Percentiles rank a stretch among this genome's conserved stretches.
Evolutionary conservation across 1,284 basidiomycete species (phyloP).

Genomic region (Mixia osmundae): DNA sequence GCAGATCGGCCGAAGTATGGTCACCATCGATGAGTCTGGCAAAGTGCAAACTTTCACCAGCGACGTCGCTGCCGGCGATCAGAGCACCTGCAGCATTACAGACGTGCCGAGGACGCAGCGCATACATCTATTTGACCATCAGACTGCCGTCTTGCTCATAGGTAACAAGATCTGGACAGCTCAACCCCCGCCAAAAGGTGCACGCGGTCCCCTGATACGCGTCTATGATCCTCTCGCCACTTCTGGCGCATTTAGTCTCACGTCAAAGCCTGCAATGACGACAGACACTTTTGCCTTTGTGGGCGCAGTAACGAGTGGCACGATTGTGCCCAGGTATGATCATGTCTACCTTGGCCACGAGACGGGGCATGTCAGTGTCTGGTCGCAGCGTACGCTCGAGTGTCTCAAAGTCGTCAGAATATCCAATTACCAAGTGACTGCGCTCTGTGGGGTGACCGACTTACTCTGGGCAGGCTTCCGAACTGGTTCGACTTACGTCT

Average conservation of each 20-base stretch:
- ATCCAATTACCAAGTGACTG: conserved; percentile 48
- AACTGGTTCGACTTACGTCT: conserved; percentile 60
- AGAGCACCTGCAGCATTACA: conserved; percentile 22
- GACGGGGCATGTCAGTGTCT: conserved; percentile 62
- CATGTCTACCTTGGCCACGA: conserved; percentile 77
- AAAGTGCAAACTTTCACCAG: conserved; percentile 42
- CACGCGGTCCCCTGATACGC: conserved; percentile 43
- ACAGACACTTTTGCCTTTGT: conserved; percentile 20
- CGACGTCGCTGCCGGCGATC: conserved; percentile 3
- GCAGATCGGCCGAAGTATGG: conserved; percentile 34
- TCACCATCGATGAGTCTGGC: conserved; percentile 57
- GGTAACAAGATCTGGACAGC: conserved; percentile 54
- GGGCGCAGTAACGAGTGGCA: conserved; percentile 58
- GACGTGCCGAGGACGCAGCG: conserved; percentile 36
- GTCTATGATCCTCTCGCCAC: conserved; percentile 43
- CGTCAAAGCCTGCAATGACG: conserved; percentile 11
- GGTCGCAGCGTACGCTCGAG: conserved; percentile 27
- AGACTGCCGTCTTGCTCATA: conserved; percentile 48
- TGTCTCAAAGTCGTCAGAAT: conserved; percentile 42
- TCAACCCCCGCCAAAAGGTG: conserved; percentile 25
- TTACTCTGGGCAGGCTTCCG: conserved; percentile 48
- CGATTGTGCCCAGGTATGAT: conserved; percentile 43
- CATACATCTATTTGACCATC: conserved; percentile 54
- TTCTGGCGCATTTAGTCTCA: conserved; percentile 9
- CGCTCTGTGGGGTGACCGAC: conserved; percentile 50